Evolutionary conservation across 2,329 filamentous ascomycete genomes (phyloP).

Genomic region (Fusarium sterilihyphosum): DNA sequence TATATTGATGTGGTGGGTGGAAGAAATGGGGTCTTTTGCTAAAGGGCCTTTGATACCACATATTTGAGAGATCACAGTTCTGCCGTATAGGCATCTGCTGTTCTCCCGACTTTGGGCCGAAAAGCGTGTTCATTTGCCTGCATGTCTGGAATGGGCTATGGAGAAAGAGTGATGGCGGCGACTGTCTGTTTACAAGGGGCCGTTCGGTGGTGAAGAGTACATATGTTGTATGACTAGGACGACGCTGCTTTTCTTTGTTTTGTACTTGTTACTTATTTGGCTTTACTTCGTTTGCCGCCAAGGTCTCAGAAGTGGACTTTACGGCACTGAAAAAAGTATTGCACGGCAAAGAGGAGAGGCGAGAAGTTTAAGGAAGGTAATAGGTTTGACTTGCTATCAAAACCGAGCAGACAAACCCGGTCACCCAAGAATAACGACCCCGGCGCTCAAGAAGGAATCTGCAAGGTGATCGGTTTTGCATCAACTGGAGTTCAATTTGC

Average conservation of each 20-base stretch:
- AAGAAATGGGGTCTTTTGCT: conserved; percentile 45
- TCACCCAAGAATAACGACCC: conserved; percentile 23
- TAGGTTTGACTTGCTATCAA: conserved; percentile 42
- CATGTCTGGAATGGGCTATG: conserved; percentile 53
- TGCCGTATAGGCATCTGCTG: conserved; percentile 49
- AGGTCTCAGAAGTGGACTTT: conserved; percentile 1
- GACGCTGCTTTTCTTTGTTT: conserved; percentile 35
- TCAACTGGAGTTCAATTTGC: conserved; percentile 44
- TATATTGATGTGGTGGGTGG: conserved; percentile 39
- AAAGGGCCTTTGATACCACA: conserved; percentile 46
- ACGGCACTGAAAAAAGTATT: conserved; percentile 8
- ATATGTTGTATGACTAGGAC: conserved; percentile 48
- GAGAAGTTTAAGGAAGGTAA: conserved; percentile 37
- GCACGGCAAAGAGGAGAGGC: conserved; percentile 9
- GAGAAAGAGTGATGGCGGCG: conserved; percentile 41
- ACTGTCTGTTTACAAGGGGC: conserved; percentile 38
- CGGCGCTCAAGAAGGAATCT: conserved; percentile 31
- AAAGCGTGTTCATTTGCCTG: conserved; percentile 55
- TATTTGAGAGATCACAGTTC: conserved; percentile 39
- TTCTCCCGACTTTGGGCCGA: conserved; percentile 48
- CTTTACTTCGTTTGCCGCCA: conserved; percentile 14
- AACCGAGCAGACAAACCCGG: conserved; percentile 38
- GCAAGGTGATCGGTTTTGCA: conserved; percentile 40
- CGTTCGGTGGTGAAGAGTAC: conserved; percentile 34
- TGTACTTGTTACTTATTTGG: conserved; percentile 31